Evolutionary conservation across 108 stramenopile species (phyloP).

Genomic region (Nitzschia sp.): DNA sequence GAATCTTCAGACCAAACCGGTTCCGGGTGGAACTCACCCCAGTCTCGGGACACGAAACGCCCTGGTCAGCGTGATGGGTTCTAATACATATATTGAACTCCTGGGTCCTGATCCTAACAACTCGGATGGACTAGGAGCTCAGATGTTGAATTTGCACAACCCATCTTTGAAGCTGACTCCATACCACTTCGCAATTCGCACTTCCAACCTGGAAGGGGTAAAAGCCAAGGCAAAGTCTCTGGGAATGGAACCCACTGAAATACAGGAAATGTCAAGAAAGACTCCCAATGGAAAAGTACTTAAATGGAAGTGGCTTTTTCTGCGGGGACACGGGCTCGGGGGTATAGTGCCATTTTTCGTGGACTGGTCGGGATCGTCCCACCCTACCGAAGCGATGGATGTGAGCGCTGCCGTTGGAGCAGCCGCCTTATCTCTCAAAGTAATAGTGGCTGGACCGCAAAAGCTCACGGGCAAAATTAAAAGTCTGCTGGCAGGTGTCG

Average conservation of each 20-base stretch:
- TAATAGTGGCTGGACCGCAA: neutral
- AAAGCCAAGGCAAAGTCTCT: conserved; percentile 8
- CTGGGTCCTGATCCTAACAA: conserved; percentile 12
- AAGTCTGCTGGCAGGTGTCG: conserved; percentile 3
- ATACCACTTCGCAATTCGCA: conserved; percentile 18
- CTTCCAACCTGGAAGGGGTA: conserved; percentile 16
- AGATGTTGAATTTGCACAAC: conserved; percentile 5
- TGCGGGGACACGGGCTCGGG: conserved; percentile 6
- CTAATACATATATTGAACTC: conserved; percentile 10
- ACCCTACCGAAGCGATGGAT: conserved; percentile 8
- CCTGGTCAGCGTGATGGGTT: conserved; percentile 1
- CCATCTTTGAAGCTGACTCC: conserved; percentile 4
- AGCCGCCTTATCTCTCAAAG: conserved; percentile 4
- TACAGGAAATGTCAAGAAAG: conserved; percentile 15
- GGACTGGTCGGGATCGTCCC: conserved; percentile 10
- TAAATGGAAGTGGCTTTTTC: conserved; percentile 16
- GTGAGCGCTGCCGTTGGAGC: conserved; percentile 1
- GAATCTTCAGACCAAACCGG: conserved; percentile 5
- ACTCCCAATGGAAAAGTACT: conserved; percentile 8
- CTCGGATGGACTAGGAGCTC: neutral
- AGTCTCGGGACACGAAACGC: conserved; percentile 9
- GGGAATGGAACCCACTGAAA: conserved; percentile 9
- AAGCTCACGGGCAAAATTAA: conserved; percentile 5
- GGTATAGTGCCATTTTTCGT: conserved; percentile 16
- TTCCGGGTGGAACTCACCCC: conserved; percentile 2